Evolutionary conservation across 352 stramenopile genomes (phyloP), one percentile per base, ranked within the genome.

Genomic region (Pythium brachiatum): DNA sequence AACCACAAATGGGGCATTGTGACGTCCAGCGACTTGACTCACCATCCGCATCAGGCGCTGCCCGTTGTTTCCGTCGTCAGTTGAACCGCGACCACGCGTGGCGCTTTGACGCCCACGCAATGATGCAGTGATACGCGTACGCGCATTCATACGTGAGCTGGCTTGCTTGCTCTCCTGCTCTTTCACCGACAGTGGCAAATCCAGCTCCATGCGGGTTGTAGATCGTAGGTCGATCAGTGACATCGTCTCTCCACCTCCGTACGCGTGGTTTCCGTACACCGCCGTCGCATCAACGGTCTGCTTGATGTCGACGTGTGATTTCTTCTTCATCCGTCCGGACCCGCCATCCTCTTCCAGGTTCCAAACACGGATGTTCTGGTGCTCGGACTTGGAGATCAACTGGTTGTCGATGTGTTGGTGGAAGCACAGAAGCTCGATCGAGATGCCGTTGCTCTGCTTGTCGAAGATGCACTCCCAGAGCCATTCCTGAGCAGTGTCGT

Each of bases 381-480:
- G 81, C 60, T 93, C 83, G 0, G 86, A 95, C 72, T 95, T 95
- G 43, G 82, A 89, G 55, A 93, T 88, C 44, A 93, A 78, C 48
- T 86, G 79, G 44, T 89, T 71, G 7, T 70, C 48, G 6, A 70
- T 67, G 3, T 75, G 68, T 13, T 66, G 81, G 53, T 90, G 79
- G 60, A 95, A 95, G 23, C 64, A 74, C 18, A 95, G 72, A 56
- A 89, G 84, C 68, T 95, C 86, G 7, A 95, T 68, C 12, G 80
- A 92, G 50, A 92, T 95, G 31, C 86, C 86, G 58, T 95, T 95
- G 26, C 81, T 92, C 59, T 90, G 81, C 56, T 92, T 91, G 65
- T 95, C 86, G 38, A 94, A 94, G 6, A 95, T 69, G 66, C 86
- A 95, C 65, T 95, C 81, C 84, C 84, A 95, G 1, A 50, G 78